A percentile compares a stretch with the other conserved stretches of the same genome.
phyloP scores from a whole-genome alignment of 2,329 filamentous ascomycete species.

The Colletotrichum siamense region DNA sequence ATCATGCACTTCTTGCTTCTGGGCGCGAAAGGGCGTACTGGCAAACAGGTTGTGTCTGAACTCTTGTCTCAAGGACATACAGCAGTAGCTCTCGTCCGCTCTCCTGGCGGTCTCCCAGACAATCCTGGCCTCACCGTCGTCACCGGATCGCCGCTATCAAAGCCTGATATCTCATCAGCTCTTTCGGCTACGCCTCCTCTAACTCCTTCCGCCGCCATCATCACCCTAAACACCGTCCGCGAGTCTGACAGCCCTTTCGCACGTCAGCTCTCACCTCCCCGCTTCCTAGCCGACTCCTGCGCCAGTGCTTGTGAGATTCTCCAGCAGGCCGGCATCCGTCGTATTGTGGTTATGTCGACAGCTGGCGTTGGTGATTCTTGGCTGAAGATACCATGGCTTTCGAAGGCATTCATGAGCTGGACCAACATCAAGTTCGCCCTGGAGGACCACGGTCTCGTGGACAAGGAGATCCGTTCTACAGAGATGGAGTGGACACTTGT shows the following conservation, averaged over 20 bases:
- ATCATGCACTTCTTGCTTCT: constrained; percentile 46
- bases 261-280: constrained; percentile 39
- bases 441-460: constrained; percentile 39
- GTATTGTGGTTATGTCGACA: constrained; percentile 44
- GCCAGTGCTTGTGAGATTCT: constrained; percentile 38
- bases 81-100: constrained; percentile 43
- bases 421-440: constrained; percentile 45
- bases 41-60: constrained; percentile 44
- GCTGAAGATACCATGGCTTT: constrained; percentile 36
- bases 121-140: neutral
- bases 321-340: constrained; percentile 32
- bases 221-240: constrained; percentile 45
- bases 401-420: constrained; percentile 40
- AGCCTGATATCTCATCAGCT: neutral
- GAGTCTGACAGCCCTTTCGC: constrained; percentile 46
- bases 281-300: constrained; percentile 42
- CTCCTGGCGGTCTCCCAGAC: constrained; percentile 4
- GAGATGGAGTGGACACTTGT: constrained; percentile 42
- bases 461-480: constrained; percentile 38
- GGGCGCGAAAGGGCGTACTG: constrained; percentile 48
- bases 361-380: constrained; percentile 44
- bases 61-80: constrained; percentile 41
- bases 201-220: constrained; percentile 35
- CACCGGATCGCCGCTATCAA: neutral
- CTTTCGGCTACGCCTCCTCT: constrained; percentile 21